Percentiles rank a stretch among this genome's conserved stretches.
phyloP scores from a whole-genome alignment of 768 basidiomycete species.

The Leucocoprinus birnbaumii region DNA sequence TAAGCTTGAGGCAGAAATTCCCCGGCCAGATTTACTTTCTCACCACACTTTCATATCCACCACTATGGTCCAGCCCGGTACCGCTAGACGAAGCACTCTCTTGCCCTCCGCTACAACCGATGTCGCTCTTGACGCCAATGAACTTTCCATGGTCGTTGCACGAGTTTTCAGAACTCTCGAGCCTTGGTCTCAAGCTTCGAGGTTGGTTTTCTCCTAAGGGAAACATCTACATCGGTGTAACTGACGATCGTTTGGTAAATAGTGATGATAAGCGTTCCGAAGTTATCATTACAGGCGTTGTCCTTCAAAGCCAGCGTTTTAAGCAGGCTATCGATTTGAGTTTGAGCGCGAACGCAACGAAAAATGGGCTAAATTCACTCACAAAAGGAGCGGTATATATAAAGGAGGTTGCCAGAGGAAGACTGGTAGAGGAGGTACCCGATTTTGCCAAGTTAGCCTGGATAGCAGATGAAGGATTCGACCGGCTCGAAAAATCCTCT shows the following conservation, averaged over 20 bases:
- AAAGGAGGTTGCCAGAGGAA: not conserved
- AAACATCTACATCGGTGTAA: not conserved
- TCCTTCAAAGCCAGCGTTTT: not conserved
- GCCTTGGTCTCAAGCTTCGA: not conserved
- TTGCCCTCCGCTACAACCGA: too few species aligned
- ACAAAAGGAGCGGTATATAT: not conserved
- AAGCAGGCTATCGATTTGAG: not conserved
- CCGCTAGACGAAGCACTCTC: too few species aligned
- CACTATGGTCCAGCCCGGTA: not conserved
- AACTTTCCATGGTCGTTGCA: not conserved
- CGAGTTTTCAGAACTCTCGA: not conserved
- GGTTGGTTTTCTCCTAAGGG: not conserved
- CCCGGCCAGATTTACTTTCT: too few species aligned
- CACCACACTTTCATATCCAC: too few species aligned
- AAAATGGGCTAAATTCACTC: not conserved
- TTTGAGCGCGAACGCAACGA: not conserved
- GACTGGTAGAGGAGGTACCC: not conserved
- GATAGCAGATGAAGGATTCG: not conserved
- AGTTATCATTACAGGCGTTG: not conserved
- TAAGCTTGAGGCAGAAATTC: not conserved
- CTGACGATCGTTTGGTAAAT: not conserved
- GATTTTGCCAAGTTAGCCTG: not conserved
- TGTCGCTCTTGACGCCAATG: not conserved
- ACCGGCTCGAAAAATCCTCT: not conserved
- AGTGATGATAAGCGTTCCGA: not conserved